These are phyloP conservation scores for Gypsophila paniculata DNA, from an alignment of 179 eudicot genomes.

Conservation along the genomic window DNA sequence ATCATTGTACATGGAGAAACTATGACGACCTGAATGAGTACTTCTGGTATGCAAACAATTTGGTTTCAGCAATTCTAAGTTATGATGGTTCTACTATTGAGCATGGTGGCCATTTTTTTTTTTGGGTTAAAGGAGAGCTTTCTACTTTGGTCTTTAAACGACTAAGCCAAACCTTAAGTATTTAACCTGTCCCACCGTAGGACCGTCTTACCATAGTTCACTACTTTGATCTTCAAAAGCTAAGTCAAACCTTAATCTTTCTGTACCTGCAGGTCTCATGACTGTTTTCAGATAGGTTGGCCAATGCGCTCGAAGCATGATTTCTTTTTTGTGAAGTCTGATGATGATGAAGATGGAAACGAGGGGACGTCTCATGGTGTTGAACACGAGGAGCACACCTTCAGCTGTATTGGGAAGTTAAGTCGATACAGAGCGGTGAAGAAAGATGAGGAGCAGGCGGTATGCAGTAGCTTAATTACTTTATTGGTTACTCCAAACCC, in stretches of 20 bases:
- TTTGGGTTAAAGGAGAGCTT: background rate
- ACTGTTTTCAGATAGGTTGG: slow-evolving; percentile 91
- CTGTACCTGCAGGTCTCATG: slow-evolving; percentile 59
- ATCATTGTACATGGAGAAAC: slow-evolving; percentile 96
- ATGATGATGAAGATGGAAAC: slow-evolving; percentile 23
- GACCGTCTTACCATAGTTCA: background rate
- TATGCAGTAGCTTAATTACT: slow-evolving; percentile 31
- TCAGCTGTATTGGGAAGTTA: slow-evolving; percentile 24
- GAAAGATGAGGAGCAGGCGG: slow-evolving; percentile 61
- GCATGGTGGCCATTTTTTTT: background rate
- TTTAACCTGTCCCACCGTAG: background rate
- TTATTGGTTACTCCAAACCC: too few species aligned
- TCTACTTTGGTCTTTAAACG: background rate
- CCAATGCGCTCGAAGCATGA: slow-evolving; percentile 74
- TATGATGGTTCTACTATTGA: slow-evolving; percentile 9
- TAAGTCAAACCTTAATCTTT: too few species aligned
- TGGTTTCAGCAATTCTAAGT: background rate
- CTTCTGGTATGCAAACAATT: slow-evolving; percentile 56
- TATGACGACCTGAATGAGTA: slow-evolving; percentile 93
- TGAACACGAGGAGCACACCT: slow-evolving; percentile 27
- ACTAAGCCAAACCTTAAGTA: background rate
- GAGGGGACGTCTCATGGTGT: slow-evolving; percentile 9
- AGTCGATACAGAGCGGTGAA: slow-evolving; percentile 32
- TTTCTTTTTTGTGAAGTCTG: slow-evolving; percentile 50
- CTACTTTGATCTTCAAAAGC: too few species aligned